phyloP scores from a whole-genome alignment of 2,329 filamentous ascomycete species.

The Tolypocladium cylindrosporum region DNA sequence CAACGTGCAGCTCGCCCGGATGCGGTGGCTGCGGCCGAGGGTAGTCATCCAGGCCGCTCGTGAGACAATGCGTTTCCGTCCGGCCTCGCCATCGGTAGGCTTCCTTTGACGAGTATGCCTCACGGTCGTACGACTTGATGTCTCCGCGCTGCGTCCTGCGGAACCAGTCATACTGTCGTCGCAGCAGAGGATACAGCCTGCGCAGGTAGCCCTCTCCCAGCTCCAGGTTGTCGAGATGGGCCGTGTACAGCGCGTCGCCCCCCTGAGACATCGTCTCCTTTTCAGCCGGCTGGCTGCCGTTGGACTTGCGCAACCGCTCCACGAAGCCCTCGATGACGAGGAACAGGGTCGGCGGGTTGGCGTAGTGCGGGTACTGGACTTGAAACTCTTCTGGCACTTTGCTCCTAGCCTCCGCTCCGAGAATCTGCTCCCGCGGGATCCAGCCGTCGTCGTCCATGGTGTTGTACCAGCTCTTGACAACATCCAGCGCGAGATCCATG shows the following conservation, averaged over 20 bases:
- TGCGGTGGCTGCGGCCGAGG: slow-evolving; percentile 88
- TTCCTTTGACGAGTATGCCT: slow-evolving; percentile 81
- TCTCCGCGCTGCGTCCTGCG: slow-evolving; percentile 84
- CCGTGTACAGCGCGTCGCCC: slow-evolving; percentile 44
- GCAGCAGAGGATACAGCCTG: slow-evolving; percentile 75
- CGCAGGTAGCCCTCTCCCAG: slow-evolving; percentile 62
- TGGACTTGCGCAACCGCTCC: slow-evolving; percentile 57
- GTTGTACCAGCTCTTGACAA: slow-evolving; percentile 91
- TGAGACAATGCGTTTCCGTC: slow-evolving; percentile 76
- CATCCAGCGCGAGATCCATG: slow-evolving; percentile 74
- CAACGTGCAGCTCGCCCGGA: slow-evolving; percentile 89
- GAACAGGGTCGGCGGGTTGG: slow-evolving; percentile 92
- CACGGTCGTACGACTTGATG: slow-evolving; percentile 81
- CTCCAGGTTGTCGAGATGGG: slow-evolving; percentile 57
- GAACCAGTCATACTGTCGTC: slow-evolving; percentile 91
- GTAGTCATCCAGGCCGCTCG: slow-evolving; percentile 93
- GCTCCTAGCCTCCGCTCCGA: slow-evolving; percentile 82
- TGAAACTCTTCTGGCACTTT: slow-evolving; percentile 93
- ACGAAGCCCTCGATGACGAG: slow-evolving; percentile 79
- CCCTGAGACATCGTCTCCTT: slow-evolving; percentile 32
- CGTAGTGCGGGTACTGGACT: slow-evolving; percentile 92
- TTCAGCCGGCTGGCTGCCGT: slow-evolving; percentile 33
- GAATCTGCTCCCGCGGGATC: slow-evolving; percentile 94
- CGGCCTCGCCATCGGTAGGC: slow-evolving; percentile 93
- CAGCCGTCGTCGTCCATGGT: slow-evolving; percentile 95